These are phyloP conservation scores for Wickerhamomyces strasburgensis DNA, from an alignment of 805 yeast genomes.

Conservation along the genomic window DNA sequence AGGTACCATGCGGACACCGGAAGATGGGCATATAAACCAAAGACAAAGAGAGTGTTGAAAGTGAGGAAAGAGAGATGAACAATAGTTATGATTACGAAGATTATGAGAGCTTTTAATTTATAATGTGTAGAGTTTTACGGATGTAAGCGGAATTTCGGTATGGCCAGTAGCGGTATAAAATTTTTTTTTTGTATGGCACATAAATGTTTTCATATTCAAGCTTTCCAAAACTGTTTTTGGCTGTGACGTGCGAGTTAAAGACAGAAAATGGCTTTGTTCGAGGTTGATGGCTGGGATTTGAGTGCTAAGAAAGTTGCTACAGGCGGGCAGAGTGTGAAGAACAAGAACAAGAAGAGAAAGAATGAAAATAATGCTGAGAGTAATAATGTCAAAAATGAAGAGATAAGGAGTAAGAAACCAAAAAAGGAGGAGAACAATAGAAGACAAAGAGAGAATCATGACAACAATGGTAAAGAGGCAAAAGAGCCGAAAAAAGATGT, in stretches of 20 bases:
- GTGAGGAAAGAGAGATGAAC: constrained; percentile 18
- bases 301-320: constrained; percentile 47
- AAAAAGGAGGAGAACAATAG: constrained; percentile 8
- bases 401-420: constrained; percentile 11
- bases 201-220: background rate
- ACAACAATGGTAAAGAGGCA: constrained; percentile 1
- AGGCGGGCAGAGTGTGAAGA: constrained; percentile 30
- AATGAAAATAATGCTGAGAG: constrained; percentile 4
- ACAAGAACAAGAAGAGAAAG: constrained; percentile 22
- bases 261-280: constrained; percentile 62
- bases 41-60: background rate
- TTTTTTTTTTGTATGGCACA: background rate
- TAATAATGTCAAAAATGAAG: constrained; percentile 6
- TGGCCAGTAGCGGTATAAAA: constrained; percentile 3
- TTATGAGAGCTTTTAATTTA: background rate
- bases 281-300: constrained; percentile 80
- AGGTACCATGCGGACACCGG: constrained; percentile 2
- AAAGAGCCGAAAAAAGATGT: constrained; percentile 2
- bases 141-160: too few species aligned
- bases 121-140: background rate
- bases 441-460: constrained; percentile 3
- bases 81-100: too few species aligned
- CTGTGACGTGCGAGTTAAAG: too few species aligned
- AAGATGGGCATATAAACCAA: constrained; percentile 10
- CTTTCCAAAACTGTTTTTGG: too few species aligned